Evolutionary conservation across 1,284 basidiomycete genomes (phyloP).

Genomic region (Puccinia hordei): DNA sequence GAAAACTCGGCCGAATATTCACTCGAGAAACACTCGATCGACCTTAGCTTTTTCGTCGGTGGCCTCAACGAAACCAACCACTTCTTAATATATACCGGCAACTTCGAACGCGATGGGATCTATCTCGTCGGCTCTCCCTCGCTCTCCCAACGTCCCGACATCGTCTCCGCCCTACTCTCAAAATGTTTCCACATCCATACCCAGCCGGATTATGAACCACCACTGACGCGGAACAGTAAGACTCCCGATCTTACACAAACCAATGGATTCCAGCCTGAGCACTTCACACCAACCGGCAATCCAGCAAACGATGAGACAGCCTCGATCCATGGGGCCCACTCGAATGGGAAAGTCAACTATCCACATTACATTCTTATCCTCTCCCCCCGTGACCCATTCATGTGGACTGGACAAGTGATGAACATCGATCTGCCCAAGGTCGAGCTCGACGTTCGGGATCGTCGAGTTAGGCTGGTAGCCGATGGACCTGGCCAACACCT

Average conservation of each 20-base stretch:
- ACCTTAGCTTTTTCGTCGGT: constrained; percentile 78
- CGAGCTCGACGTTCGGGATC: constrained; percentile 73
- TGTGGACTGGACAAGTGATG: constrained; percentile 88
- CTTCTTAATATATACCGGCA: constrained; percentile 89
- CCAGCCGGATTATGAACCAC: constrained; percentile 51
- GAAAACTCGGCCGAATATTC: constrained; percentile 94
- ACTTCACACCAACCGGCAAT: background rate
- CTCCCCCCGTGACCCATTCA: constrained; percentile 81
- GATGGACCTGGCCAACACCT: constrained; percentile 60
- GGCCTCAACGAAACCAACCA: constrained; percentile 83
- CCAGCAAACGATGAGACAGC: constrained; percentile 55
- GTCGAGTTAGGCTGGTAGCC: constrained; percentile 64
- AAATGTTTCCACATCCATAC: constrained; percentile 69
- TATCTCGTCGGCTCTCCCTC: constrained; percentile 85
- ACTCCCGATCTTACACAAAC: constrained; percentile 64
- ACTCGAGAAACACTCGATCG: constrained; percentile 70
- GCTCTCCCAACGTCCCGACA: constrained; percentile 79
- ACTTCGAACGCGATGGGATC: constrained; percentile 85
- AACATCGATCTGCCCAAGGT: constrained; percentile 62
- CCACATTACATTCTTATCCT: constrained; percentile 78
- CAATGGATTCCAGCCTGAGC: constrained; percentile 55
- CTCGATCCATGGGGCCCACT: constrained; percentile 56
- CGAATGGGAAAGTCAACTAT: constrained; percentile 56
- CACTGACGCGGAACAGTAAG: constrained; percentile 65
- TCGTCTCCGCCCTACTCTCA: constrained; percentile 77